Evolutionary conservation across 2,329 filamentous ascomycete species (phyloP).

Genomic region (Fusarium sp.): DNA sequence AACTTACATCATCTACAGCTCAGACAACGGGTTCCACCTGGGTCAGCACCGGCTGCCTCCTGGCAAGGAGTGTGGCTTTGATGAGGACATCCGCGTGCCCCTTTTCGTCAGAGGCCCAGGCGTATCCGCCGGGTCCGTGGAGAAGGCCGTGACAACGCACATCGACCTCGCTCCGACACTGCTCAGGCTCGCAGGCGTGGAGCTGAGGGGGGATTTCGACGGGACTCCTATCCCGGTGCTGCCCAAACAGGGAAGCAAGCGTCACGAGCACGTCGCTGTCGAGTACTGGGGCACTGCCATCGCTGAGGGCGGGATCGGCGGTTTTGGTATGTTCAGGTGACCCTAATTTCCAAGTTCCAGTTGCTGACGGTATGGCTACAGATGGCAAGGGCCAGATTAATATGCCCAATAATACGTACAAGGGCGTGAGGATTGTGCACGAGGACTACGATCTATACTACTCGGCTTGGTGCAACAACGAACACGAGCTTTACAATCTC

Average conservation of each 20-base stretch:
- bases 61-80: slow-evolving; percentile 71
- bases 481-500: slow-evolving; percentile 77
- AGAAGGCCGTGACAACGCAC: slow-evolving; percentile 70
- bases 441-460: slow-evolving; percentile 74
- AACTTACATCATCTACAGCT: slow-evolving; percentile 72
- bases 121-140: slow-evolving; percentile 57
- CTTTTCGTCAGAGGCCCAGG: slow-evolving; percentile 70
- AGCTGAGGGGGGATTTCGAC: slow-evolving; percentile 67
- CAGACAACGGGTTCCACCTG: slow-evolving; percentile 74
- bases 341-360: not conserved
- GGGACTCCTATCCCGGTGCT: slow-evolving; percentile 67
- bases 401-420: slow-evolving; percentile 70
- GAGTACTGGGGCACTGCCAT: slow-evolving; percentile 69
- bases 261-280: slow-evolving; percentile 69
- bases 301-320: slow-evolving; percentile 55
- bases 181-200: slow-evolving; percentile 61
- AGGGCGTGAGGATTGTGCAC: slow-evolving; percentile 69
- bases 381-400: slow-evolving; percentile 40
- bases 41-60: slow-evolving; percentile 71
- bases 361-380: slow-evolving; percentile 21
- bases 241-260: slow-evolving; percentile 45
- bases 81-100: slow-evolving; percentile 73
- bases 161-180: slow-evolving; percentile 76
- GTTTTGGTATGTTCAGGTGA: slow-evolving; percentile 41
- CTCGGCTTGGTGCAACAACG: slow-evolving; percentile 78